Conservation (phyloP, 2,329 filamentous ascomycete species). For the Pseudogymnoascus sp. region DNA sequence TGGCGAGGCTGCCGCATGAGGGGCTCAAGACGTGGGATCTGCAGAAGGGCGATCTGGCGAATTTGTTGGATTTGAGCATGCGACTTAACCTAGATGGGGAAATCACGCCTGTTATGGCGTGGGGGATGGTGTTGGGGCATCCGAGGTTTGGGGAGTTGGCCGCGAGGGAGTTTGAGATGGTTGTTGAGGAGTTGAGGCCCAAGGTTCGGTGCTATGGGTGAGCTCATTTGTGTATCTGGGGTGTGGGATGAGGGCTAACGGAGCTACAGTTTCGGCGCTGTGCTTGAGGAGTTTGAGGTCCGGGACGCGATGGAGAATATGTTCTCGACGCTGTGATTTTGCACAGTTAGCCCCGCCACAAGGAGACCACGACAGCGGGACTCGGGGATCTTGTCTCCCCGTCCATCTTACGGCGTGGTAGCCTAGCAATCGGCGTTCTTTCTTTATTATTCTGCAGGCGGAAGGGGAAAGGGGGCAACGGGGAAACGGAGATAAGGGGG, state of each 20-base stretch:
- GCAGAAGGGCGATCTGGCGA: constrained; percentile 65
- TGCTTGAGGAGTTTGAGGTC: constrained; percentile 58
- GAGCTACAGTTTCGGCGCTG: constrained; percentile 51
- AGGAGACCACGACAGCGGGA: not conserved
- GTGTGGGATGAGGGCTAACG: constrained; percentile 16
- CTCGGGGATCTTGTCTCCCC: not conserved
- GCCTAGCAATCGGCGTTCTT: not conserved
- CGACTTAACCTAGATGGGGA: constrained; percentile 78
- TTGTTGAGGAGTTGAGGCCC: constrained; percentile 64
- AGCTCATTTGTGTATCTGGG: constrained; percentile 29
- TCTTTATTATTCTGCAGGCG: not conserved
- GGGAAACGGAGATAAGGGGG: not conserved
- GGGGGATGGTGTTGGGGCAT: constrained; percentile 71
- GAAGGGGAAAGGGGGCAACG: not conserved
- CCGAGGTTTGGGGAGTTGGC: constrained; percentile 58
- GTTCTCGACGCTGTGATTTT: constrained; percentile 17
- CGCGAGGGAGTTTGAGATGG: constrained; percentile 56
- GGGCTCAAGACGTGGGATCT: constrained; percentile 64
- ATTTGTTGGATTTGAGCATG: constrained; percentile 74
- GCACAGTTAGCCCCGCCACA: not conserved
- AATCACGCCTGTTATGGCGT: constrained; percentile 93
- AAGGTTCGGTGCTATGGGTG: constrained; percentile 93
- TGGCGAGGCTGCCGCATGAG: constrained; percentile 7
- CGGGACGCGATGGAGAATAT: constrained; percentile 29
- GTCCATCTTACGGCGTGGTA: not conserved